Base-by-base conservation (phyloP, 2,329 filamentous ascomycete species). In the Eurotiales sp. region DNA sequence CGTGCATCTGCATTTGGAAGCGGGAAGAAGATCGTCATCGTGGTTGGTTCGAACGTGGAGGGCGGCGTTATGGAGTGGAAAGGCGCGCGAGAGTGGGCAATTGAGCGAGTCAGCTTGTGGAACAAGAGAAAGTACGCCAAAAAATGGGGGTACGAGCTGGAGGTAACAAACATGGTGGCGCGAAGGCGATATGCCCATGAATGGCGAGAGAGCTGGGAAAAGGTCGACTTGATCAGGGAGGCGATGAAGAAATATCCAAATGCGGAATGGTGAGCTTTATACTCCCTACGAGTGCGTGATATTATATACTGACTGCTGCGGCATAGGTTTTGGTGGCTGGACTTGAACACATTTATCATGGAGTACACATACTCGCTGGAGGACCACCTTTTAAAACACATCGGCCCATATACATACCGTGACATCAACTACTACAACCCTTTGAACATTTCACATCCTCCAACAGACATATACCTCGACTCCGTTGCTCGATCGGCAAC, bases 21-120 rank as follows among this genome's bases (percentile, higher is more conserved):
- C 44, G 93, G 93, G 17, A 85, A 86, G 65, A 97, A 96, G 64
- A 91, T 87, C 64, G 93, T 99, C 58, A 87, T 99, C 50, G 90
- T 99, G 56, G 77, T 97, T 17, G 91, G 88, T 21, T 91, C 93
- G 50, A 99, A 99, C 64, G 82, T 95, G 57, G 93, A 93, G 44
- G 93, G 93, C 54, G 93, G 93, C 62, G 93, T 99, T 7, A 97
- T 97, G 90, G 92, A 96, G 65, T 96, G 90, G 92, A 99, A 99
- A 71, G 92, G 92, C 0, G 88, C 92, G 17, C 83, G 91, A 55
- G 93, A 99, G 73, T 99, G 93, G 93, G 93, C 93, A 1, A 95
- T 97, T 63, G 93, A 99, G 73, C 81, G 93, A 68, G 91, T 97
- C 74, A 97, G 92, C 65, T 83, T 97, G 50, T 85, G 86, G 68